Percentiles rank a stretch among this genome's conserved stretches.
Conservation (phyloP, 2,329 filamentous ascomycete genomes). For the Zasmidium cellare region DNA sequence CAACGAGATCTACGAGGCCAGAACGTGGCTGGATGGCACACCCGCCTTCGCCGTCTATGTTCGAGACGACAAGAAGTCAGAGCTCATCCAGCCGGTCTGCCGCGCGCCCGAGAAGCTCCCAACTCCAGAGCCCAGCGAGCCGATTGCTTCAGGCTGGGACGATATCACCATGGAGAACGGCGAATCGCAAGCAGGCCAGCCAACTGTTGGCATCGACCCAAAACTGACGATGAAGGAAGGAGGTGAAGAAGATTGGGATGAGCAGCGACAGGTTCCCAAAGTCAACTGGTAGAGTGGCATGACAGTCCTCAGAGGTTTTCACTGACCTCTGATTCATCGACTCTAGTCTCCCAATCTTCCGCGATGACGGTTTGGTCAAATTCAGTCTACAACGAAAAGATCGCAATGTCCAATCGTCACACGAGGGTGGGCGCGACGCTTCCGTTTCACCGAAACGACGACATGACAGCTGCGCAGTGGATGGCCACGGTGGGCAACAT, state of each 20-base stretch:
- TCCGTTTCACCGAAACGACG: neutral
- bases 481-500: neutral
- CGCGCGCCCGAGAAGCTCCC: constrained; percentile 27
- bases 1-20: constrained; percentile 68
- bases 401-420: too few species aligned
- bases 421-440: too few species aligned
- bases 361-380: neutral
- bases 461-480: neutral
- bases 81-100: constrained; percentile 52
- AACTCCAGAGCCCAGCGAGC: neutral
- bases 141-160: neutral
- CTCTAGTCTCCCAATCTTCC: neutral
- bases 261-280: constrained; percentile 8
- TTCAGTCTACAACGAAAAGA: neutral
- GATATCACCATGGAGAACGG: constrained; percentile 6
- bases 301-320: neutral
- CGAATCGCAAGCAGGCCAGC: neutral
- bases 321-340: neutral
- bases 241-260: constrained; percentile 14
- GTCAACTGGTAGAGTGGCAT: constrained; percentile 8
- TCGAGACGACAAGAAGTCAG: constrained; percentile 62
- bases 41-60: constrained; percentile 85
- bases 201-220: constrained; percentile 3
- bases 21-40: constrained; percentile 64
- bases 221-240: constrained; percentile 10